phyloP scores from a whole-genome alignment of 768 basidiomycete species.

The Amanita exitialis region DNA sequence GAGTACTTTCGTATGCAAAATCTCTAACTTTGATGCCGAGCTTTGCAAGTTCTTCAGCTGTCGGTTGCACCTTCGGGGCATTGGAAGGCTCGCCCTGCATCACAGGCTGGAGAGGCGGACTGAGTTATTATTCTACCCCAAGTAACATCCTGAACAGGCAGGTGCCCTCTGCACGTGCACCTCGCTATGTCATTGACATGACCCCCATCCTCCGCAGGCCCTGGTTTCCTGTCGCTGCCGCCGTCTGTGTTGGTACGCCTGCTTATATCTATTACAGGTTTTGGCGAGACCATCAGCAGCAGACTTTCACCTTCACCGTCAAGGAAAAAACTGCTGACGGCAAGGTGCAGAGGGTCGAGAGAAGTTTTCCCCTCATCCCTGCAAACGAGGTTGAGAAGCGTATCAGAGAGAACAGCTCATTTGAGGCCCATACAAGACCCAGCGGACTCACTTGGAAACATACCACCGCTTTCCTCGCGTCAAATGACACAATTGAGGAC shows the following conservation, averaged over 20 bases:
- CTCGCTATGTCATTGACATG: not conserved
- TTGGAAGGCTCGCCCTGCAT: not conserved
- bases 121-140: too few species aligned
- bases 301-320: constrained; percentile 53
- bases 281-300: constrained; percentile 20
- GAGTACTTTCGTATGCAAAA: constrained; percentile 59
- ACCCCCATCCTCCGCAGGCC: constrained; percentile 47
- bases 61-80: constrained; percentile 11
- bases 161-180: not conserved
- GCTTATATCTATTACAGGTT: constrained; percentile 49
- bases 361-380: constrained; percentile 46
- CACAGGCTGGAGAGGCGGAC: not conserved
- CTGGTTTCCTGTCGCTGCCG: constrained; percentile 61
- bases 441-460: constrained; percentile 62
- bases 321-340: constrained; percentile 50
- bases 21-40: constrained; percentile 42
- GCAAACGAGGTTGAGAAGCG: constrained; percentile 44
- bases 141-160: not conserved
- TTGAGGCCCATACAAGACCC: constrained; percentile 35
- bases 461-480: constrained; percentile 68
- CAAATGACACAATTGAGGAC: constrained; percentile 92
- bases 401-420: constrained; percentile 42
- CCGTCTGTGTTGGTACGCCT: constrained; percentile 44
- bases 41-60: constrained; percentile 15
- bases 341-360: constrained; percentile 41